Evolutionary conservation across 768 basidiomycete genomes (phyloP).

Genomic region (Lanmaoa pseudosensibilis): DNA sequence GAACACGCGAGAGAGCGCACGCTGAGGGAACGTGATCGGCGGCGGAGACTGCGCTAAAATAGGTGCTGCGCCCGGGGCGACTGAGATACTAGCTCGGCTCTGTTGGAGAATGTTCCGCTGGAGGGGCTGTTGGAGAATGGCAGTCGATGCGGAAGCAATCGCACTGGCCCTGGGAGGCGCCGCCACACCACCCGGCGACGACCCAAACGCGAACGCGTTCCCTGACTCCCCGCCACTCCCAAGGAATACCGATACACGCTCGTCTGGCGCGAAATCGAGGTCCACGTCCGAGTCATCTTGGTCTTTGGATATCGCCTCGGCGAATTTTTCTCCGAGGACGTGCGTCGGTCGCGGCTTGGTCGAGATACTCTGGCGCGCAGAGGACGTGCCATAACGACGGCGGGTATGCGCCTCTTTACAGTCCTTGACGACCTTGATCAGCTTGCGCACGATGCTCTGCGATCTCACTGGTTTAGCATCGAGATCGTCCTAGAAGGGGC

Average conservation of each 20-base stretch:
- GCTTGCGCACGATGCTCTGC: constrained; percentile 76
- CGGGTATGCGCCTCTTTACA: constrained; percentile 69
- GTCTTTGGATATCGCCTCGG: constrained; percentile 48
- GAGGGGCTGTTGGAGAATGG: constrained; percentile 64
- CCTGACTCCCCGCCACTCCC: constrained; percentile 39
- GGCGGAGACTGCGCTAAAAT: constrained; percentile 37
- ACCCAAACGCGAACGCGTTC: constrained; percentile 43
- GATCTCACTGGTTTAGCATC: constrained; percentile 7
- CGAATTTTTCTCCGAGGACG: constrained; percentile 62
- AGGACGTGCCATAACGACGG: constrained; percentile 31
- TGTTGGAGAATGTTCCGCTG: constrained; percentile 52
- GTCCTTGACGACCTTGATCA: constrained; percentile 82
- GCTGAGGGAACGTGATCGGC: constrained; percentile 50
- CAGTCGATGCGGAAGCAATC: constrained; percentile 55
- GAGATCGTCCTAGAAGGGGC: not conserved
- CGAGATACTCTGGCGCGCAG: constrained; percentile 32
- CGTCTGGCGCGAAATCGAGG: constrained; percentile 68
- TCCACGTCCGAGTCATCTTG: constrained; percentile 74
- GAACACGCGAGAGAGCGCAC: constrained; percentile 69
- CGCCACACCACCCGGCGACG: constrained; percentile 14
- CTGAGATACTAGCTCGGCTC: constrained; percentile 37
- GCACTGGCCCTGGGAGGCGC: constrained; percentile 45
- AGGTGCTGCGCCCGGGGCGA: constrained; percentile 21
- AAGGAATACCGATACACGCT: constrained; percentile 40
- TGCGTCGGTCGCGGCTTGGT: constrained; percentile 41